Conservation (phyloP, 1,284 basidiomycete species). For the Thecaphora thlaspeos region DNA sequence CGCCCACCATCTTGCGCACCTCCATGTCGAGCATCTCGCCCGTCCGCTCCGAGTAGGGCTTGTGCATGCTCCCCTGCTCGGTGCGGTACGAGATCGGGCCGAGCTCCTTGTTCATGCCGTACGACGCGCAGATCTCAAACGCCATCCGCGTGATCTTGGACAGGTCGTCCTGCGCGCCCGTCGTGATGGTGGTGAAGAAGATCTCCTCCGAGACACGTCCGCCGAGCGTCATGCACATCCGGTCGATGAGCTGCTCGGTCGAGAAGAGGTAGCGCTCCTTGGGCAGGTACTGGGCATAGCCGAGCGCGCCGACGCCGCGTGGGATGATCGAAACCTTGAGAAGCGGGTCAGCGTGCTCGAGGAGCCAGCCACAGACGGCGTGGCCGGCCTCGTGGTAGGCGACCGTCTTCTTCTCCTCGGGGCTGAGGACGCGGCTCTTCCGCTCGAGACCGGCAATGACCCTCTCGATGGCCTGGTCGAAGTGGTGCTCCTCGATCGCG, state of each 20-base stretch:
- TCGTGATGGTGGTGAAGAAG: conserved; percentile 94
- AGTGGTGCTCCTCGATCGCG: conserved; percentile 78
- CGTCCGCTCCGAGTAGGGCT: conserved; percentile 97
- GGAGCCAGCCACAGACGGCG: conserved; percentile 96
- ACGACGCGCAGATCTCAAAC: conserved; percentile 71
- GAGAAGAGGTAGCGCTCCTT: conserved; percentile 94
- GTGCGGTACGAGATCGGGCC: conserved; percentile 95
- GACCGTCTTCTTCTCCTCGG: conserved; percentile 97
- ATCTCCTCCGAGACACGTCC: conserved; percentile 97
- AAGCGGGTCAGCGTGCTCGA: conserved; percentile 93
- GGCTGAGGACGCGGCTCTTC: conserved; percentile 87
- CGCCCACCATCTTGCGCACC: conserved; percentile 91
- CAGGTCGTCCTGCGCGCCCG: conserved; percentile 94
- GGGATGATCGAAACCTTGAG: conserved; percentile 99
- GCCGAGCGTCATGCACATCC: conserved; percentile 99
- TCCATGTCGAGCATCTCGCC: conserved; percentile 84
- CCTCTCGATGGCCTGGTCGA: conserved; percentile 95
- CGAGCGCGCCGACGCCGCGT: conserved; percentile 89
- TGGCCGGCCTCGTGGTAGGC: conserved; percentile 99
- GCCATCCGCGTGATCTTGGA: conserved; percentile 98
- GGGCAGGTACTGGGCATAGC: conserved; percentile 93
- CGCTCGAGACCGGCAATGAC: conserved; percentile 96
- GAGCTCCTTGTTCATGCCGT: conserved; percentile 89
- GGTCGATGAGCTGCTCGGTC: conserved; percentile 88
- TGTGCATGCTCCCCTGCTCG: conserved; percentile 84